A percentile compares a stretch with the other conserved stretches of the same genome.
Conservation (phyloP, 1,284 basidiomycete genomes). For the Schizopora paradoxa region DNA sequence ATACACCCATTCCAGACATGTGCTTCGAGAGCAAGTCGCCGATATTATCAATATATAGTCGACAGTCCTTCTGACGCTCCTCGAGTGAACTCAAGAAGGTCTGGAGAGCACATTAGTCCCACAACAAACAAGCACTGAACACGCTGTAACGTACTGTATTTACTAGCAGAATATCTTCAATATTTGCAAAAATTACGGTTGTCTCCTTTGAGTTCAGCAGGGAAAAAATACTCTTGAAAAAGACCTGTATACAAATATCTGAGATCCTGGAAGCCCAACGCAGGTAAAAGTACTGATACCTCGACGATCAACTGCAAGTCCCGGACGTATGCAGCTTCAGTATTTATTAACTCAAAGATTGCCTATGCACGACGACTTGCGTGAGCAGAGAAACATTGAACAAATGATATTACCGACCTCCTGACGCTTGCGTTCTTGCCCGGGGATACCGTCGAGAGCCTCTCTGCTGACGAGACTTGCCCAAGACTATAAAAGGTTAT, state of each 20-base stretch:
- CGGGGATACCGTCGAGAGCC: conserved; percentile 72
- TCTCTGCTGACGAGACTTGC: conserved; percentile 81
- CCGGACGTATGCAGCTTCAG: conserved; percentile 83
- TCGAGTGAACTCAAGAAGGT: conserved; percentile 83
- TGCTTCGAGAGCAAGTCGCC: conserved; percentile 80
- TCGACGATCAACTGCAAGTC: conserved; percentile 88
- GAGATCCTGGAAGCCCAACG: neutral
- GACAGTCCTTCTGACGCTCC: conserved; percentile 82
- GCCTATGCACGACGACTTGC: conserved; percentile 35
- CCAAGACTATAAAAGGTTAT: conserved; percentile 87
- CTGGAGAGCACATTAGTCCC: conserved; percentile 31
- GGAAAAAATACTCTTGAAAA: conserved; percentile 75
- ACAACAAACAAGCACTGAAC: conserved; percentile 10
- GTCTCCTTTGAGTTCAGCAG: conserved; percentile 76
- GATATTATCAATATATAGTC: conserved; percentile 85
- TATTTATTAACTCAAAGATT: conserved; percentile 89
- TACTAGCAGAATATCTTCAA: conserved; percentile 84
- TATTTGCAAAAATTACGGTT: conserved; percentile 85
- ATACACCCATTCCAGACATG: conserved; percentile 73
- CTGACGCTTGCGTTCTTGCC: conserved; percentile 78
- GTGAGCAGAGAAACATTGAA: neutral
- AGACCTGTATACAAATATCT: conserved; percentile 42
- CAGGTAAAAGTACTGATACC: conserved; percentile 42
- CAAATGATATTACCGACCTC: conserved; percentile 46
- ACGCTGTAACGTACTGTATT: conserved; percentile 59